Conservation (phyloP, 2,329 filamentous ascomycete genomes). For the Sclerotinia subarctica region DNA sequence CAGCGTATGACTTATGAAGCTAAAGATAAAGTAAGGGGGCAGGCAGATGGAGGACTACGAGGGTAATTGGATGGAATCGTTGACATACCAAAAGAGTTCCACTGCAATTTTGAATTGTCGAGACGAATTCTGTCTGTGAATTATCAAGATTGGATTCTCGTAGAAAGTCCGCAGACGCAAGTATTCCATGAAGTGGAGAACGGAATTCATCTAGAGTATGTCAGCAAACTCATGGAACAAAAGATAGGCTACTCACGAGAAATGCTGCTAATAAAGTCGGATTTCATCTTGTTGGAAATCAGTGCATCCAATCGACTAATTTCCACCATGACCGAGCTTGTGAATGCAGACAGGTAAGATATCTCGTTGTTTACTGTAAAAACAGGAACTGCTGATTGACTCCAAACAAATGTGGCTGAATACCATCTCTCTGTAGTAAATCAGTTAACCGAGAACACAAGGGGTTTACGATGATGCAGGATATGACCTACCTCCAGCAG, state of each 20-base stretch:
- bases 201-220: constrained; percentile 45
- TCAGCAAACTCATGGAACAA: background rate
- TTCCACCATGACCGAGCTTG: constrained; percentile 28
- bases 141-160: constrained; percentile 9
- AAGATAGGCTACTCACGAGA: constrained; percentile 11
- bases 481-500: constrained; percentile 28
- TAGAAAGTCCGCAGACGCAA: constrained; percentile 46
- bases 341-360: constrained; percentile 40
- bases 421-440: constrained; percentile 31
- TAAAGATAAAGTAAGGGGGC: background rate
- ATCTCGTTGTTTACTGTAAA: constrained; percentile 38
- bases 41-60: too few species aligned
- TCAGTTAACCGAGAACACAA: background rate
- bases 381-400: constrained; percentile 36
- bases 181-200: constrained; percentile 56
- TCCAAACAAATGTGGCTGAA: constrained; percentile 34
- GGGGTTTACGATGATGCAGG: background rate
- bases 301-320: constrained; percentile 45
- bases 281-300: constrained; percentile 48
- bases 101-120: constrained; percentile 48
- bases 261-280: constrained; percentile 54
- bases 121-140: constrained; percentile 19
- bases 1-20: background rate
- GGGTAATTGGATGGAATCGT: background rate
- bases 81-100: constrained; percentile 44